Conservation (phyloP, 805 yeast genomes). For the Diddensiella santjacobensis region DNA sequence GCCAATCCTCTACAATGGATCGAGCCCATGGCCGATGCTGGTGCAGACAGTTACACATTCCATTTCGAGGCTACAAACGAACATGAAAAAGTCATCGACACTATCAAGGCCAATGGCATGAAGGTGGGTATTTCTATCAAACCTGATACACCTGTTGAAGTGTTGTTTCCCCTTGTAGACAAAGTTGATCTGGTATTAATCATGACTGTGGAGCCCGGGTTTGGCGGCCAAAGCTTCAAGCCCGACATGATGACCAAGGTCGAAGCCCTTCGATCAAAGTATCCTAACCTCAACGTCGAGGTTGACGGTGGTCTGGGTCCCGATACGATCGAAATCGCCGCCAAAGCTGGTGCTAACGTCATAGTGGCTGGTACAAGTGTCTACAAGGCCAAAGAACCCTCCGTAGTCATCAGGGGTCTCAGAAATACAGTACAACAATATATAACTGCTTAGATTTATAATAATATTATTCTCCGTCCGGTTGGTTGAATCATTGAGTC, state of each 20-base stretch:
- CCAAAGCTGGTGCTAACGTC: conserved; percentile 97
- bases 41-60: conserved; percentile 95
- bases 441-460: background rate
- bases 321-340: conserved; percentile 80
- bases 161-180: conserved; percentile 67
- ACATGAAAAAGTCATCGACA: conserved; percentile 67
- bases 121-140: conserved; percentile 92
- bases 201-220: conserved; percentile 99
- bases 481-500: background rate
- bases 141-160: conserved; percentile 89
- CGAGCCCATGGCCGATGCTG: conserved; percentile 83
- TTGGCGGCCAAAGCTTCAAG: conserved; percentile 98
- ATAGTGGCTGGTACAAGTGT: conserved; percentile 97
- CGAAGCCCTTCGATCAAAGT: conserved; percentile 62
- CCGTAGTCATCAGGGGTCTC: conserved; percentile 55
- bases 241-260: conserved; percentile 95
- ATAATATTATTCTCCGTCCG: too few relatives aligned
- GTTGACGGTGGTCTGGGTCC: conserved; percentile 96
- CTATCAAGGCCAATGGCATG: conserved; percentile 78
- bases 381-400: conserved; percentile 78
- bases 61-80: conserved; percentile 84
- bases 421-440: conserved; percentile 15
- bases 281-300: conserved; percentile 80
- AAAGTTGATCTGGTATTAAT: conserved; percentile 89
- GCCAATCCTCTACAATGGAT: conserved; percentile 90